Conservation (phyloP, 257 asterid genomes). For the Nicotiana paniculata region DNA sequence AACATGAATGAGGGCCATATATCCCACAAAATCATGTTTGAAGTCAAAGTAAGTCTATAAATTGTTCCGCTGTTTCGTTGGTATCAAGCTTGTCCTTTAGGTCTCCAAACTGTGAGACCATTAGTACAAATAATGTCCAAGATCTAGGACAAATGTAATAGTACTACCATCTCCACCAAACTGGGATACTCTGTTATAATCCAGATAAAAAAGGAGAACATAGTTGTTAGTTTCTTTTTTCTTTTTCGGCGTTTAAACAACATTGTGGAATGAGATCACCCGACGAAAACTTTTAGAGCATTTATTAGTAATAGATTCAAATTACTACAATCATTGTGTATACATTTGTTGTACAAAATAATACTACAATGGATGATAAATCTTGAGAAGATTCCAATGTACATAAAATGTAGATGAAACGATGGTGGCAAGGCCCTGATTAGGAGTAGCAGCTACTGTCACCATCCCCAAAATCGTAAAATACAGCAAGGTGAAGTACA, state of each 20-base stretch:
- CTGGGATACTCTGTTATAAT: constrained; percentile 31
- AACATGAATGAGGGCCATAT: constrained; percentile 19
- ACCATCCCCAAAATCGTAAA: constrained; percentile 12
- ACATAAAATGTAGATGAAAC: constrained; percentile 11
- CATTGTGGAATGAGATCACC: background rate
- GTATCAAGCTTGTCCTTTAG: constrained; percentile 19
- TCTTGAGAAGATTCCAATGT: constrained; percentile 16
- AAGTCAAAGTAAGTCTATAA: constrained; percentile 27
- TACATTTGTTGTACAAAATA: too few species aligned
- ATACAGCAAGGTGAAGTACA: constrained; percentile 17
- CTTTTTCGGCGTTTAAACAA: background rate
- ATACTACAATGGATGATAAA: constrained; percentile 1
- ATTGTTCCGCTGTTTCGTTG: constrained; percentile 22
- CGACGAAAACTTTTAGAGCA: background rate
- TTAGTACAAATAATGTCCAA: constrained; percentile 34
- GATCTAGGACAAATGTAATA: constrained; percentile 27
- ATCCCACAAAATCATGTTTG: constrained; percentile 25
- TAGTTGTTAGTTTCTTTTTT: background rate
- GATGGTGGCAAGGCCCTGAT: constrained; percentile 7
- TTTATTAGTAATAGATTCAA: background rate
- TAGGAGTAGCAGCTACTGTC: constrained; percentile 18
- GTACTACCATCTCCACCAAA: constrained; percentile 48
- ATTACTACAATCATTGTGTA: background rate
- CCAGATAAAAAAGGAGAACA: background rate
- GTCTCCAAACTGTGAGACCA: constrained; percentile 38